Percentiles rank a stretch among this genome's conserved stretches.
Evolutionary conservation across 257 asterid genomes (phyloP).

Genomic region (Mentha longifolia): DNA sequence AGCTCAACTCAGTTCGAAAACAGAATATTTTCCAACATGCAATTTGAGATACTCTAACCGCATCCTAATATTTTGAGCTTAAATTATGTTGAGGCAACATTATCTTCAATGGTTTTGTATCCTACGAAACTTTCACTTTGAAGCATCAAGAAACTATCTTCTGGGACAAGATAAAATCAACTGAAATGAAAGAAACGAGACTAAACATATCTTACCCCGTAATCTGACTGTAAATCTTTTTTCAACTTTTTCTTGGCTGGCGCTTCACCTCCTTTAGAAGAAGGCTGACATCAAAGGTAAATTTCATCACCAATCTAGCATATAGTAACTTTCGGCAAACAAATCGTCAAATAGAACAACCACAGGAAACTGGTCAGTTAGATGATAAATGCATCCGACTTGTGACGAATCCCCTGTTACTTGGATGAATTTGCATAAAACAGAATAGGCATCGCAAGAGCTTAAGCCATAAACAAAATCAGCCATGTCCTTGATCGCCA

Average conservation of each 20-base stretch:
- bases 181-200: slow-evolving; percentile 21
- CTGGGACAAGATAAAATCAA: background rate
- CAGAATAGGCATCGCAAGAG: no score
- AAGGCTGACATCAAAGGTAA: slow-evolving; percentile 42
- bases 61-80: background rate
- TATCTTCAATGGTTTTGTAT: background rate
- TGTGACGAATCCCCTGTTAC: no score
- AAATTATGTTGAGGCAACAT: background rate
- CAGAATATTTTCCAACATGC: background rate
- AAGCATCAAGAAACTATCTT: slow-evolving; percentile 22
- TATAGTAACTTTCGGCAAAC: background rate
- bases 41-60: background rate
- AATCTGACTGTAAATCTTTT: slow-evolving; percentile 54
- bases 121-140: background rate
- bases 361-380: slow-evolving; percentile 20
- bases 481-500: background rate
- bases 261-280: slow-evolving; percentile 66
- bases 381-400: no score
- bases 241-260: slow-evolving; percentile 56
- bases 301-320: slow-evolving; percentile 13
- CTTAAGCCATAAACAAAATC: background rate
- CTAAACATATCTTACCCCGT: slow-evolving; percentile 58
- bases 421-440: no score
- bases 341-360: background rate
- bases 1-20: background rate